Percentiles rank a stretch among this genome's conserved stretches.
Conservation (phyloP, 1,284 basidiomycete genomes). For the Cryptococcus jaspeensis region DNA sequence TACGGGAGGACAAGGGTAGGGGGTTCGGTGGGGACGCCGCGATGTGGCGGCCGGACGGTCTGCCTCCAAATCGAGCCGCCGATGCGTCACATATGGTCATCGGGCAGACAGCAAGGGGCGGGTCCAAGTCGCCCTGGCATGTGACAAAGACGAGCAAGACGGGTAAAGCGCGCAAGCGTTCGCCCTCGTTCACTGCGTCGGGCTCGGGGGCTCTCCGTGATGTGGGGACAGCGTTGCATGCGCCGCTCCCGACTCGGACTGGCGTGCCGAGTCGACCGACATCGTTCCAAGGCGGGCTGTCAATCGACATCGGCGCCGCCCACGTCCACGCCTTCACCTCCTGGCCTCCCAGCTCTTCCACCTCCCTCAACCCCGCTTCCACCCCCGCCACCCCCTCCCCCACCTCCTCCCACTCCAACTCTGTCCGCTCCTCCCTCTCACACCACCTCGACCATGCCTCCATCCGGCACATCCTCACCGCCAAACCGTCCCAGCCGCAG, state of each 20-base stretch:
- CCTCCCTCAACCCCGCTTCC: slow-evolving; percentile 13
- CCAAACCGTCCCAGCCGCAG: background rate
- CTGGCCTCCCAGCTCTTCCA: slow-evolving; percentile 4
- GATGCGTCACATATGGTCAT: background rate
- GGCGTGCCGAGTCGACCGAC: no score
- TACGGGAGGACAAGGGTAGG: slow-evolving; percentile 18
- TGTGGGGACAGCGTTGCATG: slow-evolving; percentile 11
- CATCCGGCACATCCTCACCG: slow-evolving; percentile 4
- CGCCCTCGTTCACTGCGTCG: slow-evolving; percentile 13
- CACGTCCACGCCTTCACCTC: background rate
- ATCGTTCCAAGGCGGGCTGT: slow-evolving; percentile 17
- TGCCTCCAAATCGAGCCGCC: background rate
- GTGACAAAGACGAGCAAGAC: background rate
- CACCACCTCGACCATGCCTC: background rate
- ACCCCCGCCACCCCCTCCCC: slow-evolving; percentile 8
- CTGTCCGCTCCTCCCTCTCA: background rate
- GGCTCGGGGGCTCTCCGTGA: slow-evolving; percentile 9
- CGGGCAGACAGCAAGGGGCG: background rate
- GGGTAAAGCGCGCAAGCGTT: slow-evolving; percentile 19
- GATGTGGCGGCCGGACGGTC: background rate
- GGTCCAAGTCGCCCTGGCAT: slow-evolving; percentile 2
- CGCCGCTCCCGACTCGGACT: background rate
- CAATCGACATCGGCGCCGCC: slow-evolving; percentile 20
- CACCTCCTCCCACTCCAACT: background rate
- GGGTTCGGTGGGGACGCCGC: slow-evolving; percentile 2